Conservation (phyloP, 768 basidiomycete genomes). For the Phaffia australis region DNA sequence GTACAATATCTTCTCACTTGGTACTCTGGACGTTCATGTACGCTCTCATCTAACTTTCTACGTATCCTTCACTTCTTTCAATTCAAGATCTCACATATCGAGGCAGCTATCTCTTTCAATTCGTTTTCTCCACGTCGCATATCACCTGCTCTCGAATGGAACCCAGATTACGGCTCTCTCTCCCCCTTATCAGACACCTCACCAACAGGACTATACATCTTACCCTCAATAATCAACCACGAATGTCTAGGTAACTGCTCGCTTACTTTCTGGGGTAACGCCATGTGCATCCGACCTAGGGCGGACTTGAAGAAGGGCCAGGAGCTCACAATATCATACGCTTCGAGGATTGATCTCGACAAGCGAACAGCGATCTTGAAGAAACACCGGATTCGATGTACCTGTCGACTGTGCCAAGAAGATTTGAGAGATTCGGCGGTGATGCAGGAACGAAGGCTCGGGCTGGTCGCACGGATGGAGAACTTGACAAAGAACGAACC, state of each 20-base stretch:
- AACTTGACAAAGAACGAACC: no score
- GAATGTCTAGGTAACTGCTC: neutral
- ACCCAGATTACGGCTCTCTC: neutral
- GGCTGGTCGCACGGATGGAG: no score
- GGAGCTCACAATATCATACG: slow-evolving; percentile 3
- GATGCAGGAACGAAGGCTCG: no score
- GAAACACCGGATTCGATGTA: neutral
- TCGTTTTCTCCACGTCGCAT: slow-evolving; percentile 2
- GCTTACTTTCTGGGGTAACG: neutral
- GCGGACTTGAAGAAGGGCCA: neutral
- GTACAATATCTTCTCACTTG: no score
- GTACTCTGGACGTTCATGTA: no score
- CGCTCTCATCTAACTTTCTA: no score
- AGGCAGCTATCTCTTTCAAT: neutral
- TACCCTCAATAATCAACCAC: slow-evolving; percentile 1
- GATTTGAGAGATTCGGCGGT: neutral
- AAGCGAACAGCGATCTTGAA: neutral
- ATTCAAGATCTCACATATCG: neutral
- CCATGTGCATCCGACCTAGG: neutral
- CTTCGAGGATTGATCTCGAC: neutral
- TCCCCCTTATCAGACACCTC: neutral
- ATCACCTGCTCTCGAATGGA: neutral
- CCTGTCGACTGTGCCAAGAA: neutral
- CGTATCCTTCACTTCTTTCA: no score
- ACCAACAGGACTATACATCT: slow-evolving; percentile 5